A percentile compares a stretch with the other conserved stretches of the same genome.
Evolutionary conservation across 768 basidiomycete species (phyloP).

Genomic region (Auriscalpium vulgare): DNA sequence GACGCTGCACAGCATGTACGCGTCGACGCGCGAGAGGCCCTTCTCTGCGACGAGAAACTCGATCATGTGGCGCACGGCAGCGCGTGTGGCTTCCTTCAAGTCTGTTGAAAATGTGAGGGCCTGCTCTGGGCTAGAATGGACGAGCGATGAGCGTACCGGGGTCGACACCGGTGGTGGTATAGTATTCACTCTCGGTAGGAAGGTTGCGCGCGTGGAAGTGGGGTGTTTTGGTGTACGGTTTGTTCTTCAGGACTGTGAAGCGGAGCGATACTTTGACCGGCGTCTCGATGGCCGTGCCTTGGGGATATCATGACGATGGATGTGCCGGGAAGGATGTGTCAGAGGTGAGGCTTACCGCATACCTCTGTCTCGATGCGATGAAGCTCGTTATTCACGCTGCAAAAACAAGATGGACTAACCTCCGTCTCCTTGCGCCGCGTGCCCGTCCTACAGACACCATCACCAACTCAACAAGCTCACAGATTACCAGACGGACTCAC

Average conservation of each 20-base stretch:
- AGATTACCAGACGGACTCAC: conserved; percentile 25
- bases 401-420: conserved; percentile 29
- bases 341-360: conserved; percentile 35
- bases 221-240: conserved; percentile 49
- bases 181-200: conserved; percentile 29
- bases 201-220: conserved; percentile 36
- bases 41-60: conserved; percentile 37
- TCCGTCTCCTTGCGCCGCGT: conserved; percentile 61
- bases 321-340: neutral
- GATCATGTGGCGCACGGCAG: conserved; percentile 54
- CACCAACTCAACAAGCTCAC: neutral
- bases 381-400: neutral
- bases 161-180: conserved; percentile 52
- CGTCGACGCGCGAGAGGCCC: conserved; percentile 36
- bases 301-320: neutral
- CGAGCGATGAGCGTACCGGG: conserved; percentile 22
- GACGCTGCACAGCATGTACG: conserved; percentile 57
- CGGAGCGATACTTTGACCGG: conserved; percentile 49
- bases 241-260: conserved; percentile 49
- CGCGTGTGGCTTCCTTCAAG: conserved; percentile 44
- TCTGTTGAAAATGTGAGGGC: conserved; percentile 21
- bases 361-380: conserved; percentile 34
- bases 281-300: conserved; percentile 59
- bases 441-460: conserved; percentile 40
- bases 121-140: neutral